Evolutionary conservation across 2,329 filamentous ascomycete species (phyloP), one percentile per base, ranked within the genome.

Genomic region (Xylaria sp.): DNA sequence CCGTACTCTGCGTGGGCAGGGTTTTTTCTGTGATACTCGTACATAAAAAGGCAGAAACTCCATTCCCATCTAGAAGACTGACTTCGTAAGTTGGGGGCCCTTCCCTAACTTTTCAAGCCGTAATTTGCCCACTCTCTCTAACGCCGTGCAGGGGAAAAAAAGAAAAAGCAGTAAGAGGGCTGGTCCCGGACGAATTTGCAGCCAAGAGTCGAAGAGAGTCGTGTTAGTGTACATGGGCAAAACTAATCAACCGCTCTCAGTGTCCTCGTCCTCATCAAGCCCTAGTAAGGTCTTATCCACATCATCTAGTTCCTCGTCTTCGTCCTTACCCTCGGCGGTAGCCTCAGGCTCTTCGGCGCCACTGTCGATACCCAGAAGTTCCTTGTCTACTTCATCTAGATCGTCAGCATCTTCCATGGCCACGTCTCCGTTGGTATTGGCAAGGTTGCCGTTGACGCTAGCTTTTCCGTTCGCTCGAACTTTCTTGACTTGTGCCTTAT

Each of bases 341-440:
- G 58, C 67, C 27, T 70, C 69, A 17, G 56, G 51, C 32, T 80
- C 83, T 51, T 84, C 83, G 0, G 75, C 83, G 5, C 84, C 82
- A 57, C 79, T 82, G 1, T 80, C 85, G 42, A 85, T 71, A 12
- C 82, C 84, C 3, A 85, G 74, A 14, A 85, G 76, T 61, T 87
- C 86, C 73, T 86, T 84, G 17, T 88, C 84, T 61, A 84, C 84
- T 32, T 89, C 86, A 63, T 87, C 86, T 67, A 88, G 81, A 54
- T 84, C 84, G 48, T 87, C 84, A 7, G 80, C 83, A 64, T 84
- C 81, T 48, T 82, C 79, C 78, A 82, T 81, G 27, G 79, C 79
- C 45, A 83, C 76, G 42, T 85, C 83, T 14, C 82, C 84, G 34
- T 84, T 82, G 4, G 72, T 17, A 51, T 62, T 68, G 24, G 21